Evolutionary conservation across 78 protist species (phyloP), one percentile per base, ranked within the genome.

Genomic region (Pelomyxa schiedti): DNA sequence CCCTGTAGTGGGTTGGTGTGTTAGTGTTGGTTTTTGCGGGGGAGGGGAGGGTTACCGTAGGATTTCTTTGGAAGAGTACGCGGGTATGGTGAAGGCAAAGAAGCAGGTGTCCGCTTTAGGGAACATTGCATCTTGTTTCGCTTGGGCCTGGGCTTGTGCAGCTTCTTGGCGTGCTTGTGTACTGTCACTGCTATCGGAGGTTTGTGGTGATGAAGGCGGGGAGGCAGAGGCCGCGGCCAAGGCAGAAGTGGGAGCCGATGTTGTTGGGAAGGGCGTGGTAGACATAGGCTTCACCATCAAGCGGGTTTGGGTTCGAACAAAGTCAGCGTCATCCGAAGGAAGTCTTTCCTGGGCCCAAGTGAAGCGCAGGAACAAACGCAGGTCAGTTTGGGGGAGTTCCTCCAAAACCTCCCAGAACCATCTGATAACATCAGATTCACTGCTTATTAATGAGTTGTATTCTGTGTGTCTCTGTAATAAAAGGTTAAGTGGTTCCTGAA

Each of bases 81-180:
- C 83, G 2, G 83, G 83, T 38, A 79, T 40, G 78, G 16, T 29
- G 37, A 79, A 32, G 76, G 70, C 72, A 76, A 79, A 79, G 83
- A 79, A 79, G 32, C 83, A 79, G 38, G 83, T 79, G 70, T 79
- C 83, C n/a, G 83, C 83, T 5, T 39, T 22, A 28, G 83, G 83
- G 3, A 79, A 69, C 8, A 63, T 39, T 7, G 4, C 8, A 52
- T 79, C 75, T 1, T 75, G 76, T n/a, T n/a, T n/a, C n/a, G n/a
- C n/a, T n/a, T n/a, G n/a, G n/a, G n/a, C n/a, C n/a, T n/a, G n/a
- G n/a, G n/a, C n/a, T n/a, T n/a, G n/a, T n/a, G n/a, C n/a, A n/a
- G n/a, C 69, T 5, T 39, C 22, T 47, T 47, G 63, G 29, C 22
- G n/a, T n/a, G n/a, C n/a, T n/a, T n/a, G n/a, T n/a, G n/a, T n/a